Base-by-base conservation (phyloP, 1,284 basidiomycete genomes). In the Tausonia pullulans region DNA sequence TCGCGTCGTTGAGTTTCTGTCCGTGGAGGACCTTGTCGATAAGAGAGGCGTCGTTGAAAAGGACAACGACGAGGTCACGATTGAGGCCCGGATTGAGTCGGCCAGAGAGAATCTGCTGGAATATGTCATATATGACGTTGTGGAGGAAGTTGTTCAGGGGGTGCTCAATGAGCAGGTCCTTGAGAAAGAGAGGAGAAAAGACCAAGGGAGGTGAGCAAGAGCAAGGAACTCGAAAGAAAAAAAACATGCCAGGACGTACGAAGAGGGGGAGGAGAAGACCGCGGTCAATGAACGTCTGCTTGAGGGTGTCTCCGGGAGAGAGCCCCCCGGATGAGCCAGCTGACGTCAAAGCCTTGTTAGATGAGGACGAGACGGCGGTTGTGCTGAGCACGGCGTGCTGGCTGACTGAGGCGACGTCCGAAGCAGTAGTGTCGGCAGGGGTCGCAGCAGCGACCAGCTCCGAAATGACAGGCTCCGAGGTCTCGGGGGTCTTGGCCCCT, bases 71-170 rank as follows among this genome's bases (percentile, higher is more conserved):
- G 39, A 96, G 80, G 69, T 92, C 86, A 57, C 88, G 83, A 72
- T 93, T 95, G 64, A 83, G 80, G 1, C 87, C 87, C 41, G 79
- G 80, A 43, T 90, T 85, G 50, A 91, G 80, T 48, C 84, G 82
- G 13, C 93, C 93, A 11, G 90, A 95, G 68, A 99, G 82, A 58
- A 97, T 88, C 74, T 98, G 96, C 74, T 98, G 95, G 2, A 98
- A 81, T 59, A 98, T 81, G 75, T 98, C 96, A 74, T 98, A 98
- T 14, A 97, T 92, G 13, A 95, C 88, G 71, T 92, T 94, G 75
- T 99, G 96, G 53, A 98, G 78, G 74, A 98, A 98, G 74, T 98
- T 98, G 79, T 98, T 98, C 87, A 91, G 93, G 0, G 93, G 92
- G 71, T 88, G 96, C 67, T 90, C 85, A 74, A 98, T 97, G 80